A percentile compares a stretch with the other conserved stretches of the same genome.
Conservation (phyloP, 2,329 filamentous ascomycete species). For the Epicoccum nigrum region DNA sequence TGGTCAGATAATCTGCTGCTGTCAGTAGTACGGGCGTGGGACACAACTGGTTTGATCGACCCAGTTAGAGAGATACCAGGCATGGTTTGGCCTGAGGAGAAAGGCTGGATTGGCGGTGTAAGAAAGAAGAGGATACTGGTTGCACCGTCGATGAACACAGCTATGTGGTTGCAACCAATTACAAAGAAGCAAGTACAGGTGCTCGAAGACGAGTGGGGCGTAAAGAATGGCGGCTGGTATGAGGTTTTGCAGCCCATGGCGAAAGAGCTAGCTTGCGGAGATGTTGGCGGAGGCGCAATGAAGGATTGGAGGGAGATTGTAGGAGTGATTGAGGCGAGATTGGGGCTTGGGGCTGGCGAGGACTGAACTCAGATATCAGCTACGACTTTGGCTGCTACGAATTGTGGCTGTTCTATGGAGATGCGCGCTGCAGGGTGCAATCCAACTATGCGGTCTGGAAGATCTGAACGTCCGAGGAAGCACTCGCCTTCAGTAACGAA, state of each 20-base stretch:
- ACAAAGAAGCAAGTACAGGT: slow-evolving; percentile 73
- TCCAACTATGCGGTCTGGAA: too few relatives aligned
- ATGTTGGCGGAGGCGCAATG: slow-evolving; percentile 84
- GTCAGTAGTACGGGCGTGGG: slow-evolving; percentile 85
- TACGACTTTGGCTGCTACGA: neutral
- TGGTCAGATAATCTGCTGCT: slow-evolving; percentile 76
- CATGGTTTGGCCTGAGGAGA: slow-evolving; percentile 27
- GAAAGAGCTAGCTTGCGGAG: slow-evolving; percentile 83
- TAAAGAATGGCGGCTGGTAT: slow-evolving; percentile 59
- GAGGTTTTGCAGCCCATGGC: slow-evolving; percentile 74
- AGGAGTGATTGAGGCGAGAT: slow-evolving; percentile 59
- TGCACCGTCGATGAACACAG: slow-evolving; percentile 84
- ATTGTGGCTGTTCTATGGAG: too few relatives aligned
- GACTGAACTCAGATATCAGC: neutral
- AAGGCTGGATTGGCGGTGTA: slow-evolving; percentile 20
- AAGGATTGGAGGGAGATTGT: slow-evolving; percentile 80
- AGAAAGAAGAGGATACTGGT: slow-evolving; percentile 70
- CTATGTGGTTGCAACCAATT: slow-evolving; percentile 88
- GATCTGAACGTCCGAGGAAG: too few relatives aligned
- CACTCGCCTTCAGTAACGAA: too few relatives aligned
- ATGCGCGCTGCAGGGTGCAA: too few relatives aligned
- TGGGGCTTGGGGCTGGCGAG: slow-evolving; percentile 25
- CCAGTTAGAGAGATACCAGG: slow-evolving; percentile 36
- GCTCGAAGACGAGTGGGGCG: slow-evolving; percentile 77
- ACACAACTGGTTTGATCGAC: slow-evolving; percentile 58